Evolutionary conservation across 805 yeast species (phyloP).

Genomic region (Candida sithepensis): DNA sequence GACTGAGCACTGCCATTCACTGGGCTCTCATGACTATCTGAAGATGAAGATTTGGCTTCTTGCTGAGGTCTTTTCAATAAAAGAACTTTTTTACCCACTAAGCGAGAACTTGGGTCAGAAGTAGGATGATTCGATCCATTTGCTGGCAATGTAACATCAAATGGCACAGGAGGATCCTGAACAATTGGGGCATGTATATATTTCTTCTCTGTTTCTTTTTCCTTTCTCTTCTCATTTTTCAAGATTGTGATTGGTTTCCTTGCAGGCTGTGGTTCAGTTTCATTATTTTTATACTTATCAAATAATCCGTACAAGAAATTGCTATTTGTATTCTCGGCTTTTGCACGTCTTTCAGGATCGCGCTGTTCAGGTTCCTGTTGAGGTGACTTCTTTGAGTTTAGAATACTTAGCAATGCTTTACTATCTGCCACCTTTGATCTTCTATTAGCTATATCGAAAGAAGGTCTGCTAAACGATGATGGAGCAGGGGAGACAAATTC

Average conservation of each 20-base stretch:
- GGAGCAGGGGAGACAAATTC: conserved; percentile 28
- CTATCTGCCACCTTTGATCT: conserved; percentile 32
- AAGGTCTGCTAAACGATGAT: conserved; percentile 31
- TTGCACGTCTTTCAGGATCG: conserved; percentile 1
- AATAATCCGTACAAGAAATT: conserved; percentile 19
- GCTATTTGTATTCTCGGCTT: conserved; percentile 6
- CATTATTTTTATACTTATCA: conserved; percentile 10
- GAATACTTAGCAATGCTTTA: conserved; percentile 29
- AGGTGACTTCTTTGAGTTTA: conserved; percentile 16
- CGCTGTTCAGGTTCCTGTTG: neutral
- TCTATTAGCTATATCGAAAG: conserved; percentile 22
- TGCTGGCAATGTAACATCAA: conserved; percentile 1
- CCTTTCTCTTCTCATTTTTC: conserved; percentile 12
- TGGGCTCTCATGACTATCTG: conserved; percentile 8
- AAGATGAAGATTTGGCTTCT: neutral
- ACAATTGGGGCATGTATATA: neutral
- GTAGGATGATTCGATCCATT: neutral
- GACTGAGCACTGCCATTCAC: neutral
- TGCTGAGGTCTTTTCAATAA: conserved; percentile 2
- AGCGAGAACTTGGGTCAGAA: neutral
- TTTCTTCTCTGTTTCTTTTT: neutral
- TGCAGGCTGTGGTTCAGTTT: neutral
- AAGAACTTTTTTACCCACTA: conserved; percentile 3
- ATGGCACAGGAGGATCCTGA: neutral
- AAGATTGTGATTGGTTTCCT: conserved; percentile 9